Evolutionary conservation across 306 rosid species (phyloP).

Genomic region (Calophaca sinica): DNA sequence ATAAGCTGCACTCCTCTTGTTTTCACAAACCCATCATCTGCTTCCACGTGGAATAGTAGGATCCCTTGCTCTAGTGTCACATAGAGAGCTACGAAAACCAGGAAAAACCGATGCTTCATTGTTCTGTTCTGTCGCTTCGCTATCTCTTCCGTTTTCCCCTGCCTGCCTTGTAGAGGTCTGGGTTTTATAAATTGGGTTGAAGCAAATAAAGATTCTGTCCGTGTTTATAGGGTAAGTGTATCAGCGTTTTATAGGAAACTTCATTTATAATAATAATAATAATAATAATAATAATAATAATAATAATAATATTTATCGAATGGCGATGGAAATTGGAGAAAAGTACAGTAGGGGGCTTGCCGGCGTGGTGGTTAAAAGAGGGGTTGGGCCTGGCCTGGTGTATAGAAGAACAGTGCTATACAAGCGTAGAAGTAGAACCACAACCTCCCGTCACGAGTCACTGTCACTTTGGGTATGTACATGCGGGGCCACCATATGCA

Average conservation of each 20-base stretch:
- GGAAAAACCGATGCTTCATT: slow-evolving; percentile 52
- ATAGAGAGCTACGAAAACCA: slow-evolving; percentile 49
- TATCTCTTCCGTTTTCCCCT: not conserved
- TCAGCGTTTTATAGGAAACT: no score
- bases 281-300: no score
- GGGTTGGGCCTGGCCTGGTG: no score
- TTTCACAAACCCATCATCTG: slow-evolving; percentile 74
- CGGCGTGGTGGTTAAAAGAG: no score
- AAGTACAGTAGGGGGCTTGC: not conserved
- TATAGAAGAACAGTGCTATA: no score
- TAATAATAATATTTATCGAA: no score
- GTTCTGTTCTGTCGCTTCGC: not conserved
- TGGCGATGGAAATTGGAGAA: not conserved
- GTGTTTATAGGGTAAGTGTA: no score
- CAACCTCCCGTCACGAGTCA: slow-evolving; percentile 31
- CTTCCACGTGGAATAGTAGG: slow-evolving; percentile 36
- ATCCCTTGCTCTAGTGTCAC: slow-evolving; percentile 40
- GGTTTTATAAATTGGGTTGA: no score
- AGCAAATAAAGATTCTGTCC: no score
- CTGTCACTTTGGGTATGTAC: not conserved
- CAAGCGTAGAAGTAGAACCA: not conserved
- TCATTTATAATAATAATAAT: no score
- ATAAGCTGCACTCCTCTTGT: slow-evolving; percentile 73
- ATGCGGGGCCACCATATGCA: slow-evolving; percentile 18
- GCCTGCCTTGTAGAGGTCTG: not conserved